Percentiles rank a stretch among this genome's conserved stretches.
Evolutionary conservation across 2,329 filamentous ascomycete species (phyloP).

Genomic region (Diplodia seriata): DNA sequence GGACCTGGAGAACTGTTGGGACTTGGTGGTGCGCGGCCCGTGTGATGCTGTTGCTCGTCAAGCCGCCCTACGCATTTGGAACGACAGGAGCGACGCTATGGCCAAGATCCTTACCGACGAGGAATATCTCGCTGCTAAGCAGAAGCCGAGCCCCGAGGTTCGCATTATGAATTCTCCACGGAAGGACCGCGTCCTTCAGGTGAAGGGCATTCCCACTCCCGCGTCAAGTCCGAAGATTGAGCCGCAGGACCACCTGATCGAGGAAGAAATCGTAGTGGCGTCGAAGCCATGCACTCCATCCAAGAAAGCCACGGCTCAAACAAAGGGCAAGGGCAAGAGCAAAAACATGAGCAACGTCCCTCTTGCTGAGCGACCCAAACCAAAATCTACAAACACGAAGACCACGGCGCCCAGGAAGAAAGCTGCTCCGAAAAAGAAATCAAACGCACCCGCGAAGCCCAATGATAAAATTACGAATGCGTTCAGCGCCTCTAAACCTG

Average conservation of each 20-base stretch:
- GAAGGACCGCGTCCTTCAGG: conserved; percentile 34
- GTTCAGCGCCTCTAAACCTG: conserved; percentile 35
- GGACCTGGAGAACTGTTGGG: conserved; percentile 92
- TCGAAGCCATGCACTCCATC: conserved; percentile 36
- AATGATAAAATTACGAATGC: conserved; percentile 39
- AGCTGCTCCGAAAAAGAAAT: conserved; percentile 42
- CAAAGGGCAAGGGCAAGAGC: conserved; percentile 44
- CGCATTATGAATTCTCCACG: conserved; percentile 28
- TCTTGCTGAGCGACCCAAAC: conserved; percentile 29
- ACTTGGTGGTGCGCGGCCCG: conserved; percentile 84
- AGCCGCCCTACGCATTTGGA: conserved; percentile 67
- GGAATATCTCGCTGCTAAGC: conserved; percentile 42
- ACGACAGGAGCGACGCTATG: conserved; percentile 52
- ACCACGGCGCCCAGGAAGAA: conserved; percentile 35
- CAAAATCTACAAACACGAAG: conserved; percentile 39
- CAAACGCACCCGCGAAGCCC: conserved; percentile 35
- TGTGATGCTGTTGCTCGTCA: conserved; percentile 86
- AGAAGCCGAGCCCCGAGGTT: conserved; percentile 41
- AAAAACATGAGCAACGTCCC: neutral
- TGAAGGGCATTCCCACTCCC: conserved; percentile 46
- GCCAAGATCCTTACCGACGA: conserved; percentile 46
- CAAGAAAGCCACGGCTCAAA: conserved; percentile 42
- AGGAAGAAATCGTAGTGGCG: conserved; percentile 33
- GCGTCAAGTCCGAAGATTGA: conserved; percentile 45
- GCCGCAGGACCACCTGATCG: conserved; percentile 35